Evolutionary conservation across 2,329 filamentous ascomycete species (phyloP).

Genomic region (Colletotrichum echinochloae): DNA sequence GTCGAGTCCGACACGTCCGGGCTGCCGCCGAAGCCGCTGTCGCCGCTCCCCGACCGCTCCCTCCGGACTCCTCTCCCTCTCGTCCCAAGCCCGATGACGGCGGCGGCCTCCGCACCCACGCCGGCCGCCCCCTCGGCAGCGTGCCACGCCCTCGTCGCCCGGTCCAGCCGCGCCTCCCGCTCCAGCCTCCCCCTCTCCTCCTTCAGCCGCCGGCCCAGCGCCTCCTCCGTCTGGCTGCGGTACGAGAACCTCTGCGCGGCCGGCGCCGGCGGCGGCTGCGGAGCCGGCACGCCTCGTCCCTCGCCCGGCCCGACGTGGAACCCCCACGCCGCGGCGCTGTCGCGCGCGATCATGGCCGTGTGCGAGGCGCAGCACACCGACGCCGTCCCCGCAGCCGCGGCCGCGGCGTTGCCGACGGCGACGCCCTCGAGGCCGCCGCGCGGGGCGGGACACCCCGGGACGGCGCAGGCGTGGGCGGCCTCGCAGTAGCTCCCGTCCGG

Average conservation of each 20-base stretch:
- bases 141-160: constrained; percentile 19
- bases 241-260: not conserved
- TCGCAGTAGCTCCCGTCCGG: constrained; percentile 28
- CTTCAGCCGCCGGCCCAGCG: constrained; percentile 30
- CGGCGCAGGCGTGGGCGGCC: constrained; percentile 27
- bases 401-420: not conserved
- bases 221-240: constrained; percentile 38
- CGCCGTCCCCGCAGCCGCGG: not conserved
- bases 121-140: not conserved
- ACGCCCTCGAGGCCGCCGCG: not conserved
- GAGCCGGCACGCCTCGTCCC: not conserved
- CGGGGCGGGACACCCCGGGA: constrained; percentile 20
- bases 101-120: not conserved
- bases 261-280: not conserved
- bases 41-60: constrained; percentile 28
- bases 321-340: not conserved
- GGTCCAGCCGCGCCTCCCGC: constrained; percentile 22
- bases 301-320: not conserved
- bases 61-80: not conserved
- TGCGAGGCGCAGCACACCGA: constrained; percentile 33
- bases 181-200: constrained; percentile 35
- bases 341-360: constrained; percentile 13
- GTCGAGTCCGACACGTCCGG: constrained; percentile 11
- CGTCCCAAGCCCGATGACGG: not conserved
- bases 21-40: constrained; percentile 40